Evolutionary conservation across 768 basidiomycete species (phyloP), one percentile per base, ranked within the genome.

Genomic region (Mycena haematopus): DNA sequence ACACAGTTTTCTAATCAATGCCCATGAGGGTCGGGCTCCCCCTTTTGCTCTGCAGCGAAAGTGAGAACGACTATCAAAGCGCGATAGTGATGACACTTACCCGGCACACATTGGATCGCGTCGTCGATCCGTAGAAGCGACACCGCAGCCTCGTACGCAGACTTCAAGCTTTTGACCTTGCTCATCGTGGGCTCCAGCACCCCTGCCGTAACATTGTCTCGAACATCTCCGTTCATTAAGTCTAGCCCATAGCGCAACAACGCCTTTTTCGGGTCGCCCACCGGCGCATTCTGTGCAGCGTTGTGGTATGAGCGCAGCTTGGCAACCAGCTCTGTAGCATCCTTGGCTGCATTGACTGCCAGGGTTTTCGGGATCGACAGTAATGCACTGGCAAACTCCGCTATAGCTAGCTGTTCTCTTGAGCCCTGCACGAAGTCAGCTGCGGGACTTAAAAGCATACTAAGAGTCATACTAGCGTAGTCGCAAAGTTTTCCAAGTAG

Each of bases 401-500:
- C 97, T 71, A 99, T 98, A 21, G 97, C 97, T 55, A 99, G 82
- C 75, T 99, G 97, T 77, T 99, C 97, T 68, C 97, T 85, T 22
- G 97, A 99, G 50, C 96, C 97, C 96, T 98, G 72, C 24, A 51
- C 45, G 25, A 58, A 9, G 9, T 9, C 29, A 31, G 4, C 29
- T 5, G 29, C 9, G 29, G 29, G 9, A 31, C 29, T 9, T 31
- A 53, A 21, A 35, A 33, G 38, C 36, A 29, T 36, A 27, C 31
- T 38, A 1, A 27, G 14, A 29, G 52, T 81, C 90, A 74, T 74
- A 96, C 96, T 76, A 99, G 79, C 22, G 95, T 99, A 5, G 95
- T 98, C 0, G 97, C 97, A 81, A 99, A 99, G 80, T 97, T 99
- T 77, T 99, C 96, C 58, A 99, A 78, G 76, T 99, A 99, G 73